These are phyloP conservation scores for Irpex sp. DNA, from an alignment of 1,284 basidiomycete species.

Conservation along the genomic window DNA sequence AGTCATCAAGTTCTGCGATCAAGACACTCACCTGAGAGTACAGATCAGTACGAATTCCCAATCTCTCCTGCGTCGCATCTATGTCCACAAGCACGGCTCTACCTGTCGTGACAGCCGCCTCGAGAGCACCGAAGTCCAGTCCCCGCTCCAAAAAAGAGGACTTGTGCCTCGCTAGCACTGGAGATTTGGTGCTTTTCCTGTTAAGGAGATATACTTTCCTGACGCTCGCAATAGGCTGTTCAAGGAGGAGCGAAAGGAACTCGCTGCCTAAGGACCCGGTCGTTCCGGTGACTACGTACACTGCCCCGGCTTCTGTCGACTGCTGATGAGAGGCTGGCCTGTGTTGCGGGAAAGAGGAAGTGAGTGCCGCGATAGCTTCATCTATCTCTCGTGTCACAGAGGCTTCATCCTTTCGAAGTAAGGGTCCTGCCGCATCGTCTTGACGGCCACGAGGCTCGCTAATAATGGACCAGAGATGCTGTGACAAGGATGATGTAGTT, in stretches of 20 bases:
- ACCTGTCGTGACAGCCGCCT: conserved; percentile 11
- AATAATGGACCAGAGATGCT: not conserved
- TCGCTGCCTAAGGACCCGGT: conserved; percentile 20
- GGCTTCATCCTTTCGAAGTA: not conserved
- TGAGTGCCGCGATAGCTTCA: not conserved
- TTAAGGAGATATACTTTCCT: conserved; percentile 21
- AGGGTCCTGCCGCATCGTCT: not conserved
- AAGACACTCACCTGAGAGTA: conserved; percentile 14
- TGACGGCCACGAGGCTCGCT: not conserved
- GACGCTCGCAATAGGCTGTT: conserved; percentile 10
- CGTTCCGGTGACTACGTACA: conserved; percentile 21
- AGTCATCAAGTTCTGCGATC: not conserved
- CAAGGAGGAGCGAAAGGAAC: conserved; percentile 18
- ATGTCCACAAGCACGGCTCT: not conserved
- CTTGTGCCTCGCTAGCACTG: conserved; percentile 19
- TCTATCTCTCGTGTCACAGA: not conserved
- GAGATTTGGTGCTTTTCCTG: conserved; percentile 21
- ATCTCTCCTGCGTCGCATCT: conserved; percentile 1
- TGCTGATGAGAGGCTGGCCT: not conserved
- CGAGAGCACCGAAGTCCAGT: conserved; percentile 13
- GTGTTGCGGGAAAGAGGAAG: not conserved
- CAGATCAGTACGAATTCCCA: conserved; percentile 12
- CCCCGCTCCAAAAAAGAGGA: conserved; percentile 23
- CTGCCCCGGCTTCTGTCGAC: not conserved
- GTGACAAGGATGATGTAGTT: not conserved